A percentile compares a stretch with the other conserved stretches of the same genome.
phyloP scores from a whole-genome alignment of 129 eudicot species.

The Artemisia argyi region DNA sequence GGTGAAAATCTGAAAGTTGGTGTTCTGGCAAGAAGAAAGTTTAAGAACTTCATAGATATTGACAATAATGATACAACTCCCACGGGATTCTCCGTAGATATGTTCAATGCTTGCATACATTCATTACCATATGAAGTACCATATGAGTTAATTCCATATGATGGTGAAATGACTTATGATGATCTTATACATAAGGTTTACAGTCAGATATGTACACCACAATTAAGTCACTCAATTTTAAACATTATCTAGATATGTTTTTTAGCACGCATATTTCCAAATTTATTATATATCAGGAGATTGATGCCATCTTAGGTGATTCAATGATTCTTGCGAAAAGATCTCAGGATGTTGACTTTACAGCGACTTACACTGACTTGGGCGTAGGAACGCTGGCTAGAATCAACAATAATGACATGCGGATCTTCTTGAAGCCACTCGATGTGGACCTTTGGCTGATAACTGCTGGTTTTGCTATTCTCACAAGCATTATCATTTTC shows the following conservation, averaged over 20 bases:
- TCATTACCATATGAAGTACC: constrained; percentile 30
- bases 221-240: too few species aligned
- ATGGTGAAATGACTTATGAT: constrained; percentile 16
- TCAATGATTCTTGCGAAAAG: constrained; percentile 40
- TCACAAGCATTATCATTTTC: constrained; percentile 33
- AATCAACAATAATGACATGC: constrained; percentile 28
- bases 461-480: constrained; percentile 14
- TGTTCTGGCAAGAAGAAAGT: constrained; percentile 30
- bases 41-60: constrained; percentile 13
- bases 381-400: constrained; percentile 40
- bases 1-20: constrained; percentile 45
- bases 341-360: constrained; percentile 41
- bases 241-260: too few species aligned
- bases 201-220: too few species aligned
- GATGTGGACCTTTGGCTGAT: constrained; percentile 34
- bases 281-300: neutral
- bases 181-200: constrained; percentile 46
- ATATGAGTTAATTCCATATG: constrained; percentile 36
- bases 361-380: constrained; percentile 35
- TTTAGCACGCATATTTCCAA: too few species aligned
- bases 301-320: constrained; percentile 46
- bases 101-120: constrained; percentile 38
- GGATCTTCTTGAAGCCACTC: constrained; percentile 48
- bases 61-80: constrained; percentile 17
- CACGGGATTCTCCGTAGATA: constrained; percentile 51